Base-by-base conservation (phyloP, 148 eudicot genomes). In the Chenopodium quinoa region DNA sequence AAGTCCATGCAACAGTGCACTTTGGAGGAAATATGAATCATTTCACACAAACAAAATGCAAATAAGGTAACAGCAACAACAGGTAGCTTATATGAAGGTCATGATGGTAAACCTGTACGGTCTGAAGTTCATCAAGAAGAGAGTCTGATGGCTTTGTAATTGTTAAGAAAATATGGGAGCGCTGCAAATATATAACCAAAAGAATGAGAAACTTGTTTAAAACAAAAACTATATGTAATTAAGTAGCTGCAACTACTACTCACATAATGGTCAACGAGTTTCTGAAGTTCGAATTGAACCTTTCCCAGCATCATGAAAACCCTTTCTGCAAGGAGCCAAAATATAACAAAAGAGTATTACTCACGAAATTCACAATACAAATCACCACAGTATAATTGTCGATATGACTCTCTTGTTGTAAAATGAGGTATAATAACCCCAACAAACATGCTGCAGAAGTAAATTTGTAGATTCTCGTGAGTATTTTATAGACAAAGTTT, bases 91-190 rank as follows among this genome's bases (percentile, higher is more conserved):
- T 10, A 82, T 9, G 16, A 78, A 70, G 75, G 70, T 71, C 70
- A 76, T 75, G 79, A 71, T 37, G 25, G 82, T 93, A 78, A 84
- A 95, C 99, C 99, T 95, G 98, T 79, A 96, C 98, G 67, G 93
- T 93, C 80, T 90, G 91, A 79, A 96, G 99, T 86, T 96, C 98
- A 86, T 86, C 88, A 60, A 96, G 90, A 85, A 96, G 98, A 64
- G 97, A 96, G 78, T 96, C 97, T 31, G 97, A 93, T 68, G 99
- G 99, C 73, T 89, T 91, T 62, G 98, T 92, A 76, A 96, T 91
- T 25, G 99, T 96, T 78, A 86, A 78, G 78, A 84, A 78, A 60
- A 96, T 86, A 83, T 96, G 90, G 44, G 98, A 89, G 17, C 99
- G 97, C 98, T 96, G 97, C 70, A 80, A 80, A 75, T 23, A 78